A percentile compares a stretch with the other conserved stretches of the same genome.
phyloP scores from a whole-genome alignment of 768 basidiomycete genomes.

The Trichaptum fuscoviolaceum region DNA sequence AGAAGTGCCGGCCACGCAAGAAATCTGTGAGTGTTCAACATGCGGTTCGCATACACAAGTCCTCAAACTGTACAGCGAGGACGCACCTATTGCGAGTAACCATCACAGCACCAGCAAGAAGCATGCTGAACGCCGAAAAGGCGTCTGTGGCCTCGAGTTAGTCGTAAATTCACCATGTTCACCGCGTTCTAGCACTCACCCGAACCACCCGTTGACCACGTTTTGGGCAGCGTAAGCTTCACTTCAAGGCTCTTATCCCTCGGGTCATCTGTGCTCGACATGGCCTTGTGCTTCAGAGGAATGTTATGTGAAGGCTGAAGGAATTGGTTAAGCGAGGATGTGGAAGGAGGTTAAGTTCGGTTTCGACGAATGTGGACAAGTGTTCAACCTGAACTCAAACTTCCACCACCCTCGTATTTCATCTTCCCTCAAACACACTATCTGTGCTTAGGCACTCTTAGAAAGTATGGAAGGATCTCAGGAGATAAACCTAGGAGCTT shows the following conservation, averaged over 20 bases:
- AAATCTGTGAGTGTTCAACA: not conserved
- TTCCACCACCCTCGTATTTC: not conserved
- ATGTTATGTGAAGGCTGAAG: not conserved
- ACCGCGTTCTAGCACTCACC: not conserved
- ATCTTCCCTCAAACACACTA: not conserved
- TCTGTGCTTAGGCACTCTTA: not conserved
- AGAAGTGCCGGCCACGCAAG: not conserved
- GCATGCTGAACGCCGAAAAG: conserved; percentile 3
- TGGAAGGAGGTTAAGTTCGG: not conserved
- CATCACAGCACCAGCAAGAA: conserved; percentile 3
- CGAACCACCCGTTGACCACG: not conserved
- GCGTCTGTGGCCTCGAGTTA: conserved; percentile 1
- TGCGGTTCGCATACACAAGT: not conserved
- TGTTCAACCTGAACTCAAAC: not conserved
- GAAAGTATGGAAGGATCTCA: not conserved
- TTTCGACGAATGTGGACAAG: not conserved
- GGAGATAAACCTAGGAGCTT: not conserved
- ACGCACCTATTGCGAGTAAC: conserved; percentile 3
- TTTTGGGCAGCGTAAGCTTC: conserved; percentile 5
- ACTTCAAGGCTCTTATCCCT: not conserved
- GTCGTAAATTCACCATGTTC: not conserved
- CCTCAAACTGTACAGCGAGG: not conserved
- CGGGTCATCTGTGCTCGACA: conserved; percentile 1
- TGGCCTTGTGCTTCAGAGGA: not conserved
- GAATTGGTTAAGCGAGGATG: not conserved